Evolutionary conservation across 2,329 filamentous ascomycete genomes (phyloP).

Genomic region (Coniosporium tulheliwenetii): DNA sequence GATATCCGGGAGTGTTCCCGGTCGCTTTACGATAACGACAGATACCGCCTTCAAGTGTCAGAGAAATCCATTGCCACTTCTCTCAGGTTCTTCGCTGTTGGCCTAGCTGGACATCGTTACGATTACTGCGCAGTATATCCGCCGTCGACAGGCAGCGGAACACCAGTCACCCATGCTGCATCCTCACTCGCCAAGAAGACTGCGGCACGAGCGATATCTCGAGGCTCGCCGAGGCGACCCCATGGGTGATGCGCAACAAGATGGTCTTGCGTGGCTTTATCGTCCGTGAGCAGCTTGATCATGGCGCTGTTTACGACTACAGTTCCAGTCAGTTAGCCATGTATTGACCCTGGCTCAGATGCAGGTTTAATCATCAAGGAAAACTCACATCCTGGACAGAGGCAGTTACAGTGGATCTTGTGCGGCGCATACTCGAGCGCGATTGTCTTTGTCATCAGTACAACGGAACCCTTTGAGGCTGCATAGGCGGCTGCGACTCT

Average conservation of each 20-base stretch:
- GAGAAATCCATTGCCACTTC: no score
- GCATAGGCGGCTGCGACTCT: conserved; percentile 12
- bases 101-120: not conserved
- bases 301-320: conserved; percentile 9
- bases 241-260: conserved; percentile 8
- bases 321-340: conserved; percentile 1
- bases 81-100: not conserved
- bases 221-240: conserved; percentile 8
- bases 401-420: conserved; percentile 13
- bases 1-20: no score
- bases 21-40: no score
- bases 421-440: conserved; percentile 11
- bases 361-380: not conserved
- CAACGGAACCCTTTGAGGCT: conserved; percentile 11
- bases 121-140: conserved; percentile 1
- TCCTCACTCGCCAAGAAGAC: conserved; percentile 12
- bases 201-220: conserved; percentile 11
- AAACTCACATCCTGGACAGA: conserved; percentile 11
- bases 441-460: conserved; percentile 13
- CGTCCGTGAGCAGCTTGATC: conserved; percentile 1
- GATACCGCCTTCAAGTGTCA: no score
- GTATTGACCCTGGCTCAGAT: not conserved
- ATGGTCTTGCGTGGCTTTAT: conserved; percentile 1
- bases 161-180: conserved; percentile 7
- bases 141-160: conserved; percentile 2